Base-by-base conservation (phyloP, 1,139 yeast species). In the Zygosaccharomyces sapae region DNA sequence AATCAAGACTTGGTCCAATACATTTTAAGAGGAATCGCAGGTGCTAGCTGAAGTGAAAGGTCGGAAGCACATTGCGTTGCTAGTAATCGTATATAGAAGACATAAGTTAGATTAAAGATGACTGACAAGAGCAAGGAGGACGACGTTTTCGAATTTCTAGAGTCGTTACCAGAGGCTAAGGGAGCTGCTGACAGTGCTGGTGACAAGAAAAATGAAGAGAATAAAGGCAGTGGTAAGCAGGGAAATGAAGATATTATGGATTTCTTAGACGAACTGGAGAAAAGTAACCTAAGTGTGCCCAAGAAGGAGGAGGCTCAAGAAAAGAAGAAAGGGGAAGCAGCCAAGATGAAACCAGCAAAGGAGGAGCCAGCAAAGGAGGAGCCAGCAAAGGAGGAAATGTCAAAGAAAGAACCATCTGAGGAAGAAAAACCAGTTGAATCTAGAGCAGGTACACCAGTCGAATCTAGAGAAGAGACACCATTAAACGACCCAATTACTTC, bases 141-240 rank as follows among this genome's bases (percentile, higher is more conserved):
- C 59, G 96, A 90, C 61, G 96, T 92, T 8, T 71, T 90, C 55
- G 95, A 90, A 57, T 86, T 92, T 65, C 76, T 92, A 59, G 94
- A 90, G 62, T 86, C 96, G 1, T 74, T 92, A 41, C 97, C 96
- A 7, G 88, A 83, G 50, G 76, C 80, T 30, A 74, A 74, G 49
- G 70, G 10, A 27, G n/a, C 4, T 27, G 30, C 10, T 27, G 30
- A 63, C 33, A 71, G 73, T 6, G 49, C n/a, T n/a, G n/a, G 55
- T 7, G 52, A 45, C 5, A 42, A 40, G n/a, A n/a, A n/a, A n/a
- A n/a, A n/a, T n/a, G n/a, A n/a, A n/a, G n/a, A n/a, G n/a, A n/a
- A n/a, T n/a, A n/a, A n/a, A n/a, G n/a, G n/a, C n/a, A n/a, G n/a
- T n/a, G n/a, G n/a, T 6, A 65, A 62, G 22, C 77, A 75, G 43